These are phyloP conservation scores for Euphorbia tirucalli DNA, from an alignment of 345 rosid genomes.

Conservation along the genomic window DNA sequence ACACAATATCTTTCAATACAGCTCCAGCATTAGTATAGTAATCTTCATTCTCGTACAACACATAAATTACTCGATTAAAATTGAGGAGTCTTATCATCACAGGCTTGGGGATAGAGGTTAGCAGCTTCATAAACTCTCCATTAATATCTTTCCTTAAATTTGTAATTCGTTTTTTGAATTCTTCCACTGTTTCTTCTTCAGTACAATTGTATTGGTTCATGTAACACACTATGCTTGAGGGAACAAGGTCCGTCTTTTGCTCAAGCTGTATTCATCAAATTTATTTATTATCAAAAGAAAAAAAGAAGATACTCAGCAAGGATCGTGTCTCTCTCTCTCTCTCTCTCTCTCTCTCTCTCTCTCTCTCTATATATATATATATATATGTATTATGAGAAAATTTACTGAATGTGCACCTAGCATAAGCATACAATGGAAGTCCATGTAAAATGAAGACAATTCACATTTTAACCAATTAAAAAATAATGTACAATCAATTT, in stretches of 20 bases:
- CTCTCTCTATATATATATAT: too few relatives aligned
- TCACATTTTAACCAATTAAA: too few relatives aligned
- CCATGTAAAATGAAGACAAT: too few relatives aligned
- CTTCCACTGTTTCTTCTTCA: slow-evolving; percentile 14
- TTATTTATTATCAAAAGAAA: too few relatives aligned
- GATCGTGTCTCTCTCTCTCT: too few relatives aligned
- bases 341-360: too few relatives aligned
- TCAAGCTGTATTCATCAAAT: slow-evolving; percentile 8
- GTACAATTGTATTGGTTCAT: slow-evolving; percentile 25
- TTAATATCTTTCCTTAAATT: slow-evolving; percentile 40
- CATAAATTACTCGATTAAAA: slow-evolving; percentile 5
- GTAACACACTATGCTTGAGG: slow-evolving; percentile 23
- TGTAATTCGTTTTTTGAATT: slow-evolving; percentile 6
- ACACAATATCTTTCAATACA: too few relatives aligned
- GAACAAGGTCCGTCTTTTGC: slow-evolving; percentile 23
- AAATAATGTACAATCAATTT: too few relatives aligned
- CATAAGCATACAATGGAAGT: too few relatives aligned
- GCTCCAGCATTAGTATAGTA: not conserved
- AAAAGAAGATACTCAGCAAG: too few relatives aligned
- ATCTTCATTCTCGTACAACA: not conserved
- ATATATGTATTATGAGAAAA: too few relatives aligned
- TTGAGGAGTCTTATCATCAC: slow-evolving; percentile 21
- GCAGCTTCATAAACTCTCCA: slow-evolving; percentile 25
- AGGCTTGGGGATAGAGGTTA: slow-evolving; percentile 2
- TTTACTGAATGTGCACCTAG: too few relatives aligned